phyloP scores from a whole-genome alignment of 345 rosid species.

The Linum tenue region DNA sequence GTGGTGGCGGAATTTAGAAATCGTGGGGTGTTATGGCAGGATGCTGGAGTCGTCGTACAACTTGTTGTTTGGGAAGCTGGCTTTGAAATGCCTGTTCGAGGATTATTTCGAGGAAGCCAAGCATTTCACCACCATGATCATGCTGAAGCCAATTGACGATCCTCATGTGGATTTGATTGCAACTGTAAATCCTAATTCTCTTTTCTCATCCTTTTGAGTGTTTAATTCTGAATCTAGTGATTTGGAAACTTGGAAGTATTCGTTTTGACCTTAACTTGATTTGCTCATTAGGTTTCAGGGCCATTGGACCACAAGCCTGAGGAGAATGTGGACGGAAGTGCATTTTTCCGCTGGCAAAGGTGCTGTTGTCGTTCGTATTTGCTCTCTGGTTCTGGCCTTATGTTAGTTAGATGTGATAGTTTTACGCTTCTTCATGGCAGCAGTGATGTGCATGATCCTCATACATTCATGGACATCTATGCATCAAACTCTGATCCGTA shows the following conservation, averaged over 20 bases:
- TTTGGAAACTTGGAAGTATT: not conserved
- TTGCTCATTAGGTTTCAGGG: slow-evolving; percentile 47
- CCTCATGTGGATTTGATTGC: slow-evolving; percentile 88
- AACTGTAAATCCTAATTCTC: slow-evolving; percentile 38
- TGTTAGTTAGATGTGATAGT: not conserved
- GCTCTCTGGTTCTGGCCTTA: too few species aligned
- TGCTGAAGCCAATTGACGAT: slow-evolving; percentile 85
- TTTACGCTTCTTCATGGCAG: slow-evolving; percentile 4
- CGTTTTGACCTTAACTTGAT: slow-evolving; percentile 8
- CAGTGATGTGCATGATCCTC: slow-evolving; percentile 84
- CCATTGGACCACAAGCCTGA: slow-evolving; percentile 49
- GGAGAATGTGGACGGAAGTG: slow-evolving; percentile 57
- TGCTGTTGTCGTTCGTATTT: slow-evolving; percentile 5
- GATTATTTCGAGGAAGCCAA: slow-evolving; percentile 80
- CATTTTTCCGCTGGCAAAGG: slow-evolving; percentile 84
- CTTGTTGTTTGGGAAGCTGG: slow-evolving; percentile 72
- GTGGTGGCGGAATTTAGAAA: not conserved
- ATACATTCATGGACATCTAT: slow-evolving; percentile 80
- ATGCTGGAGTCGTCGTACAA: slow-evolving; percentile 83
- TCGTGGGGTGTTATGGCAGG: slow-evolving; percentile 26
- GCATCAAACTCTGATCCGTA: slow-evolving; percentile 77
- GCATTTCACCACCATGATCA: slow-evolving; percentile 50
- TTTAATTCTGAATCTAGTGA: not conserved
- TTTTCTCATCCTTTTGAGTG: not conserved
- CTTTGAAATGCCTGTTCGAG: slow-evolving; percentile 65